These are phyloP conservation scores for Paraurostyla sp. DNA, from an alignment of 73 alveolate genomes.

Conservation along the genomic window DNA sequence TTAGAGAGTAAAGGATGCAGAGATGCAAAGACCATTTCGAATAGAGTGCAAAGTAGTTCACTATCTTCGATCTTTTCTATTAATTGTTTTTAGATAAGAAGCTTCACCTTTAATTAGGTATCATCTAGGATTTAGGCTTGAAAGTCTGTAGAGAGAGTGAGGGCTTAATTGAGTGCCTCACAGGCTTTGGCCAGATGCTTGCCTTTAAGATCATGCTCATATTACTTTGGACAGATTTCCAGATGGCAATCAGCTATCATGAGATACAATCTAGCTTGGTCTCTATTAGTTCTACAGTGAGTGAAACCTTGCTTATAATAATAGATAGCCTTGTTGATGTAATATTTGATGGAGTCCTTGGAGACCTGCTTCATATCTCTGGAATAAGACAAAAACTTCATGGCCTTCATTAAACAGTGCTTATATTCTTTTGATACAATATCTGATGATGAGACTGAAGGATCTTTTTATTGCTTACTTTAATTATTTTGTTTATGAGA, in stretches of 20 bases:
- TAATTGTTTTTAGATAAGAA: neutral
- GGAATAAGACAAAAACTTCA: neutral
- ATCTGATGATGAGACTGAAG: too few species aligned
- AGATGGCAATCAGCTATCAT: slow-evolving; percentile 30
- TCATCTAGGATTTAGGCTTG: neutral
- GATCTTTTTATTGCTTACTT: neutral
- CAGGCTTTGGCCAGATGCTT: slow-evolving; percentile 35
- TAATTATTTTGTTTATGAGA: too few species aligned
- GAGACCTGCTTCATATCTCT: slow-evolving; percentile 4
- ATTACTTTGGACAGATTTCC: slow-evolving; percentile 14
- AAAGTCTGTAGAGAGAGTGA: neutral
- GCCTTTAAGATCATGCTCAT: slow-evolving; percentile 48
- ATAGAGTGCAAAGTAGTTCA: slow-evolving; percentile 31
- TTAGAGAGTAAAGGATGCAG: neutral
- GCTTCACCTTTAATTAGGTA: neutral
- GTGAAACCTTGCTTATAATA: slow-evolving; percentile 6
- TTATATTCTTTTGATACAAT: slow-evolving; percentile 6
- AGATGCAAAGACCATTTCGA: neutral
- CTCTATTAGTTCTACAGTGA: neutral
- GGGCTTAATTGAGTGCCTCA: neutral
- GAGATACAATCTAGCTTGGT: neutral
- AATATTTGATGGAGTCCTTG: slow-evolving; percentile 13
- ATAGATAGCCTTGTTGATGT: neutral
- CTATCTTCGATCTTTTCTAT: slow-evolving; percentile 34
- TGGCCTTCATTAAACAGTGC: neutral